Evolutionary conservation across 805 yeast species (phyloP).

Genomic region (Wickerhamomyces sydowiorum): DNA sequence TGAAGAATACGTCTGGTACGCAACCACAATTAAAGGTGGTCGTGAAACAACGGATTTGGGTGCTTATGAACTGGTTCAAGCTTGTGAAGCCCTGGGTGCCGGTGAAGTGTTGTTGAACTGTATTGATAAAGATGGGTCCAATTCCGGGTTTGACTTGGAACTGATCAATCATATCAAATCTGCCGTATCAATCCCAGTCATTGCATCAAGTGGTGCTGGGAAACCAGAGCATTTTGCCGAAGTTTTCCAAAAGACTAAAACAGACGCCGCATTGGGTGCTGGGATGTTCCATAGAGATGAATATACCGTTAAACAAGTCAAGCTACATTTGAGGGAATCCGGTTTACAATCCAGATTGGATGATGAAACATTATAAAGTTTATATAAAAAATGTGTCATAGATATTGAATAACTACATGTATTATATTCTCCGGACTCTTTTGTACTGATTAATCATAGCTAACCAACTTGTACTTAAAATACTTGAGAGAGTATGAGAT

Average conservation of each 20-base stretch:
- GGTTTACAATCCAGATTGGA: slow-evolving; percentile 77
- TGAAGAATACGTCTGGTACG: slow-evolving; percentile 86
- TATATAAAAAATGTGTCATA: background rate
- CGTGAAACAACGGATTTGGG: slow-evolving; percentile 87
- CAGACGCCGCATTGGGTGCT: slow-evolving; percentile 98
- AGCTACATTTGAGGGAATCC: slow-evolving; percentile 49
- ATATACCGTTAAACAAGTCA: slow-evolving; percentile 81
- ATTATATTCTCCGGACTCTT: too few species aligned
- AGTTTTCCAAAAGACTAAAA: slow-evolving; percentile 73
- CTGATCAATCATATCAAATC: slow-evolving; percentile 70
- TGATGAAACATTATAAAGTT: slow-evolving; percentile 3
- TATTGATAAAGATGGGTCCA: slow-evolving; percentile 95
- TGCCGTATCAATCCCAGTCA: slow-evolving; percentile 83
- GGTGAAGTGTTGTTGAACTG: slow-evolving; percentile 93
- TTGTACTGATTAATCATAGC: too few species aligned
- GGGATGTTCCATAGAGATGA: slow-evolving; percentile 98
- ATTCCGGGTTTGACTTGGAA: slow-evolving; percentile 90
- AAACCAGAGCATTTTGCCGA: slow-evolving; percentile 84
- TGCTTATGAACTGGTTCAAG: slow-evolving; percentile 81
- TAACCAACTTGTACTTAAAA: too few species aligned
- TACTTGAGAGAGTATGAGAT: too few species aligned
- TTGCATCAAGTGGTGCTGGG: slow-evolving; percentile 98
- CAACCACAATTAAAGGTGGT: slow-evolving; percentile 96
- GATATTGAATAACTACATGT: background rate
- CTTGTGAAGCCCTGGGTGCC: slow-evolving; percentile 91